Base-by-base conservation (phyloP, 2,329 filamentous ascomycete species). In the Sarocladium oryzae region DNA sequence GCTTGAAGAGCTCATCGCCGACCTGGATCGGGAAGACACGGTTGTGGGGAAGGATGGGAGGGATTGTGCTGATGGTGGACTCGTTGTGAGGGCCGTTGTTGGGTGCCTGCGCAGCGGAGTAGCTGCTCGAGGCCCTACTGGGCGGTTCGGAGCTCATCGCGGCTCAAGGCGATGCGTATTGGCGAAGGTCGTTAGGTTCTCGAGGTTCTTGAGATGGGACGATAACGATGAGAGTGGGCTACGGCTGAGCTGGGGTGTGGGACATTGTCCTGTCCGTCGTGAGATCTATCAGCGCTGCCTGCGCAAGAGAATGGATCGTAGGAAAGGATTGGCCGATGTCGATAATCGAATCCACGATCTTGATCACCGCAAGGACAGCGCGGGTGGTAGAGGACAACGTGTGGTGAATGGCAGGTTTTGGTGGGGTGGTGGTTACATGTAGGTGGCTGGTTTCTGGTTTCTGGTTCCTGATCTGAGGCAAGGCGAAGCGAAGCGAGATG, bases 21-120 rank as follows among this genome's bases (percentile, higher is more conserved):
- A 88, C 86, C 67, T 88, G 85, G 54, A 88, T 84, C 2, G 85
- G 84, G 55, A 88, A 89, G 16, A 88, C 84, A 59, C 84, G 83
- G 62, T 86, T 82, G 57, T 85, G 82, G 2, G 85, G 85, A 16
- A 88, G 72, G 50, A 83, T 74, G 41, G 69, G 70, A 23, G 78
- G 78, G 45, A 82, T 82, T 57, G 71, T 71, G 56, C 66, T 64
- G 51, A 76, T 64, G 53, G 55, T 62, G n/a, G 57, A 56, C 49
- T 68, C 67, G 28, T 60, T 61, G 48, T 60, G 53, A 46, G 58
- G 30, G 20, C 33, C 43, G 43, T 16, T 48, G 43, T 32, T 33
- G 26, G 43, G 43, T 11, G 43, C 43, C 16, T 48, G 43, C 10
- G 43, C 24, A 20, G 43, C 43, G 11, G 43, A 28, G 21, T 48